These are phyloP conservation scores for Ramaria sp. DNA, from an alignment of 768 basidiomycete genomes.

Conservation along the genomic window DNA sequence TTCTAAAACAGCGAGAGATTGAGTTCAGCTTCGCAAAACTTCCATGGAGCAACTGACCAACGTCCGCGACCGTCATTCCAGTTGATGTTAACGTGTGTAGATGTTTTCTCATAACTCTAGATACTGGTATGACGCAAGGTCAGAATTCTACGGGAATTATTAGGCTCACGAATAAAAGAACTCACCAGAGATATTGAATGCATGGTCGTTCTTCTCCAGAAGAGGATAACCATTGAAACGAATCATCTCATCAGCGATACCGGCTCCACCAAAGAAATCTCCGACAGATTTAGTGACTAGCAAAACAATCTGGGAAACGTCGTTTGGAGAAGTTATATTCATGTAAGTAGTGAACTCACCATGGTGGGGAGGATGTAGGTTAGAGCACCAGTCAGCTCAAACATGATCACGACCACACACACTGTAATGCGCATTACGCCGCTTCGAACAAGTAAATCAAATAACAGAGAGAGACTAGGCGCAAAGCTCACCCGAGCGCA, in stretches of 20 bases:
- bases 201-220: slow-evolving; percentile 90
- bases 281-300: slow-evolving; percentile 96
- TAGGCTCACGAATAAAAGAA: slow-evolving; percentile 4
- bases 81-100: slow-evolving; percentile 60
- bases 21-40: not conserved
- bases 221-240: slow-evolving; percentile 96
- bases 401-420: slow-evolving; percentile 98
- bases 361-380: slow-evolving; percentile 97
- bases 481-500: slow-evolving; percentile 59
- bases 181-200: slow-evolving; percentile 83
- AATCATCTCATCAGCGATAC: slow-evolving; percentile 96
- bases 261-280: slow-evolving; percentile 84
- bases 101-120: slow-evolving; percentile 82
- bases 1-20: slow-evolving; percentile 29
- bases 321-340: not conserved
- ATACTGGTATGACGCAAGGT: slow-evolving; percentile 39
- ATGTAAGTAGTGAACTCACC: slow-evolving; percentile 38
- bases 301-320: slow-evolving; percentile 70
- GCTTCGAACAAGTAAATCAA: slow-evolving; percentile 28
- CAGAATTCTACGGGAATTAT: not conserved
- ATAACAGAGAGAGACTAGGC: not conserved
- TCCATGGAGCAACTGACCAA: slow-evolving; percentile 47
- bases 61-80: slow-evolving; percentile 66
- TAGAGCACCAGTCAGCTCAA: slow-evolving; percentile 92
- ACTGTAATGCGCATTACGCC: slow-evolving; percentile 97